Base-by-base conservation (phyloP, 129 eudicot genomes). In the Heracleum sosnowskyi region DNA sequence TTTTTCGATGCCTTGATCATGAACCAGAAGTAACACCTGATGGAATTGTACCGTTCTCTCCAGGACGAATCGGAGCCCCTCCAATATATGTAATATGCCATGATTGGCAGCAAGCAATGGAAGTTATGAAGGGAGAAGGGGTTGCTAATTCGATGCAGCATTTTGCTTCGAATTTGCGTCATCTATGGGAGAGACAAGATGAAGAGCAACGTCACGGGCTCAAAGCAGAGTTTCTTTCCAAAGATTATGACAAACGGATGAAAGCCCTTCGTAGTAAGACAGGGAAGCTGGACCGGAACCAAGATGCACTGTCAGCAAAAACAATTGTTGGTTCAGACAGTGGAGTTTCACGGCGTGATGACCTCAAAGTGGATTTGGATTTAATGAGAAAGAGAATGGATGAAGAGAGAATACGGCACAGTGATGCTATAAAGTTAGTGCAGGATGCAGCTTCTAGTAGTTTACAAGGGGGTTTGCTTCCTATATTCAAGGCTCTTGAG, bases 401-500 rank as follows among this genome's bases (percentile, higher is more conserved):
- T 16, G 92, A 89, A 49, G 92, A 89, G 82, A 87, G 89, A 84
- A 79, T 82, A 29, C 85, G 83, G 72, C 93, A 86, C 53, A 95
- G 84, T 75, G 97, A 92, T 69, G 96, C 97, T 28, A 82, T 92
- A 71, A 95, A 88, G 81, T 85, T 91, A 28, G 97, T 95, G 79
- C 83, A 90, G 31, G 88, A 82, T 70, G 93, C 96, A 13, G 93
- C 95, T 76, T 89, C 96, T 22, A 85, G 90, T 70, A 91, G 92
- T 80, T 83, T 95, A 82, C 93, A 95, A 86, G 92, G 97, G 22
- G 96, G 97, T 74, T 86, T 95, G 28, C 87, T 92, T 62, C 97
- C 99, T 20, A 95, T 95, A 39, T 95, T 95, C 55, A 90, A 89
- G 90, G 96, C 99, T 37, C 81, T 90, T 84, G 97, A 90, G 86